Conservation (phyloP, 805 yeast genomes). For the Lipomyces mesembrius region DNA sequence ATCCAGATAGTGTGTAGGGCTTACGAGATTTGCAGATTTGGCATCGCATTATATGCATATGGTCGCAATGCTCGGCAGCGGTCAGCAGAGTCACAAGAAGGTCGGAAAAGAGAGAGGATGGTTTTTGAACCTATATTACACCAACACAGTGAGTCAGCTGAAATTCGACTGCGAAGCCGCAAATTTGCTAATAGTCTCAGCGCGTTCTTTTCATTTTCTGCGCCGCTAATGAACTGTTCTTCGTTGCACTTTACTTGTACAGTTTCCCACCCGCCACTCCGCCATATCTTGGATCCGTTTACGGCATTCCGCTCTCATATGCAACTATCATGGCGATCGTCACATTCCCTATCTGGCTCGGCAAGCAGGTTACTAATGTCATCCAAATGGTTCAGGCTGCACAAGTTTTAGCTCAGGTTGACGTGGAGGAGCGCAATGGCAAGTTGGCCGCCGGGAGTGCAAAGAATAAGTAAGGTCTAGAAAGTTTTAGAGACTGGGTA, state of each 20-base stretch:
- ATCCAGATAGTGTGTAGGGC: not conserved
- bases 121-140: constrained; percentile 83
- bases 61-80: constrained; percentile 87
- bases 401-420: constrained; percentile 72
- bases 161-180: not conserved
- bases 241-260: constrained; percentile 82
- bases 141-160: constrained; percentile 59
- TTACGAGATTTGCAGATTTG: constrained; percentile 48
- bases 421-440: constrained; percentile 59
- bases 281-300: constrained; percentile 46
- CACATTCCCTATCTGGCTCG: constrained; percentile 83
- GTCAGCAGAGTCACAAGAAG: constrained; percentile 81
- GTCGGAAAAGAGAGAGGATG: constrained; percentile 72
- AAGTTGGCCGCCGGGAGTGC: constrained; percentile 2
- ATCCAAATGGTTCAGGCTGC: constrained; percentile 90
- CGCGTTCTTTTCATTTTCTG: constrained; percentile 82
- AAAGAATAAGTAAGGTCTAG: constrained; percentile 13
- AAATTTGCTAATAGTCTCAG: constrained; percentile 5
- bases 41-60: constrained; percentile 98
- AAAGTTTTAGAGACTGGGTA: not conserved
- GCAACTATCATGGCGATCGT: constrained; percentile 63
- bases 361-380: constrained; percentile 88
- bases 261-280: constrained; percentile 59
- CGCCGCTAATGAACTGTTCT: constrained; percentile 90
- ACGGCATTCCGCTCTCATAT: constrained; percentile 54